Conservation (phyloP, 805 yeast species). For the Schizosaccharomyces lindneri region DNA sequence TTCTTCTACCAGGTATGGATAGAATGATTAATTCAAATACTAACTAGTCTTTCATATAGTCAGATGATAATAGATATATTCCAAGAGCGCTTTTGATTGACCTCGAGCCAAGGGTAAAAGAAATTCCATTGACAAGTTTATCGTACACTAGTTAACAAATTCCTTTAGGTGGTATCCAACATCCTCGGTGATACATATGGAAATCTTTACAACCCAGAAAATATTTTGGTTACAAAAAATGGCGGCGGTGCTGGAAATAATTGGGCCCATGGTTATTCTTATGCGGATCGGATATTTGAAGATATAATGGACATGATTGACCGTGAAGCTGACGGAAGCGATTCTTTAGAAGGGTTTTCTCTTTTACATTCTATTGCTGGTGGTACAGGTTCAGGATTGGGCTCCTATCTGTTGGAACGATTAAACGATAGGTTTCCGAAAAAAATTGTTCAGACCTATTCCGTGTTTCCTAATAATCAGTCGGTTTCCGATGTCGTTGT, state of each 20-base stretch:
- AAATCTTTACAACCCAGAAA: constrained; percentile 60
- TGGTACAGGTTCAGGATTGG: constrained; percentile 94
- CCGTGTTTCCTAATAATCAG: constrained; percentile 57
- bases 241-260: constrained; percentile 92
- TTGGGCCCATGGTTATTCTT: constrained; percentile 76
- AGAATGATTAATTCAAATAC: background rate
- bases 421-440: constrained; percentile 62
- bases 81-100: constrained; percentile 75
- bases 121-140: too few relatives aligned
- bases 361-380: constrained; percentile 89
- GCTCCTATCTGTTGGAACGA: constrained; percentile 55
- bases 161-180: constrained; percentile 32
- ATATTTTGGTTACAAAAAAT: constrained; percentile 48
- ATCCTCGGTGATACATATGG: constrained; percentile 26
- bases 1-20: constrained; percentile 32
- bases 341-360: constrained; percentile 73
- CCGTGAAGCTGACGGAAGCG: constrained; percentile 73
- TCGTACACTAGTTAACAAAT: too few relatives aligned
- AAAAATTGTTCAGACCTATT: constrained; percentile 60
- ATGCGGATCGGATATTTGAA: constrained; percentile 45
- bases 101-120: constrained; percentile 44
- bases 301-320: constrained; percentile 64
- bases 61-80: constrained; percentile 53
- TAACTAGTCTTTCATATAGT: constrained; percentile 11
- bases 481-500: constrained; percentile 91